These are phyloP conservation scores for Cokeromyces recurvatus DNA, from an alignment of 371 early-diverging fungal genomes.

Conservation along the genomic window DNA sequence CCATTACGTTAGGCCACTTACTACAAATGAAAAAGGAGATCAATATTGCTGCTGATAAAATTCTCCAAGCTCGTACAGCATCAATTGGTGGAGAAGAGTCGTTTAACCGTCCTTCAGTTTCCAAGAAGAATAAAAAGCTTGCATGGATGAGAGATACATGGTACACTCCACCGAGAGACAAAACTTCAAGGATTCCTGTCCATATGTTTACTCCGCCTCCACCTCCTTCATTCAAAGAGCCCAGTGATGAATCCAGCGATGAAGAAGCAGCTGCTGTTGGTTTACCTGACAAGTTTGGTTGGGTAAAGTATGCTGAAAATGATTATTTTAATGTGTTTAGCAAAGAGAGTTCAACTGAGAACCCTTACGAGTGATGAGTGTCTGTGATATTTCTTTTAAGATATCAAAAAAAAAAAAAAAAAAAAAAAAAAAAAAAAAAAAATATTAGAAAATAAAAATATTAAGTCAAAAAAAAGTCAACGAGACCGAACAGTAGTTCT, in stretches of 20 bases:
- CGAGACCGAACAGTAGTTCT: too few relatives aligned
- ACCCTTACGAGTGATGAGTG: constrained; percentile 10
- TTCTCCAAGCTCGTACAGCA: constrained; percentile 11
- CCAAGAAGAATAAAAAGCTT: constrained; percentile 14
- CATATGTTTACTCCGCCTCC: constrained; percentile 11
- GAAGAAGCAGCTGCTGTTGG: constrained; percentile 11
- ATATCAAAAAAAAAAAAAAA: too few relatives aligned
- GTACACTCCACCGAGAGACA: constrained; percentile 10
- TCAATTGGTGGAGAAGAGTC: constrained; percentile 13
- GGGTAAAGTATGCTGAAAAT: constrained; percentile 10
- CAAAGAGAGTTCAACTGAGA: constrained; percentile 13
- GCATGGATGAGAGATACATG: constrained; percentile 15
- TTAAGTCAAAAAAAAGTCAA: too few relatives aligned
- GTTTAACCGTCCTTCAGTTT: constrained; percentile 9
- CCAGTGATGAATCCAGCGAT: constrained; percentile 11
- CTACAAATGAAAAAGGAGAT: constrained; percentile 17
- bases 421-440: too few relatives aligned
- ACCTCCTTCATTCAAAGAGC: constrained; percentile 10
- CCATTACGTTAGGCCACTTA: constrained; percentile 10
- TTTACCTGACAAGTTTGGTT: constrained; percentile 15
- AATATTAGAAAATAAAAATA: too few relatives aligned
- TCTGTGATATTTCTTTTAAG: too few relatives aligned
- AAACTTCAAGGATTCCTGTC: too few relatives aligned
- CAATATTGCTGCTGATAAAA: constrained; percentile 10
- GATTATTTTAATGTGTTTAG: constrained; percentile 11